Base-by-base conservation (phyloP, 164 flowering plant species). In the Magnolia kwangsiensis region DNA sequence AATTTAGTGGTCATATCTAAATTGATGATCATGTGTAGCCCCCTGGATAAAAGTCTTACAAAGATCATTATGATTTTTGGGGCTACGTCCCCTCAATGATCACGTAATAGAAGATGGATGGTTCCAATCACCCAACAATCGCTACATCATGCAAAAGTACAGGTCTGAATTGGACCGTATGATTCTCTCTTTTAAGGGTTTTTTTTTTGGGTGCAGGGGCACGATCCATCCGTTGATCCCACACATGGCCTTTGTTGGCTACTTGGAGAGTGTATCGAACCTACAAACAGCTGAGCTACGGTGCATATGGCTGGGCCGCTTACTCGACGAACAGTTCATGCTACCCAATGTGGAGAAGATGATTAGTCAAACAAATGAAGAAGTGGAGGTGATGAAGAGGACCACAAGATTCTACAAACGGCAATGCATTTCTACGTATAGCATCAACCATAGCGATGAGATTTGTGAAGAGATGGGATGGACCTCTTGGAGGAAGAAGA, bases 391-490 rank as follows among this genome's bases (percentile, higher is more conserved):
- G 3, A 84, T 84, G 88, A 91, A 82, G 84, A 89, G 77, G 70
- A 83, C 92, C 2, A 94, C 96, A 1, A 88, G 97, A 81, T 94
- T 94, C 80, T 94, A 89, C 87, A 92, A 90, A 81, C 87, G 92
- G 78, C 90, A 88, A 49, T 94, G 99, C 88, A 90, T 91, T 69
- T 90, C 98, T 0, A 94, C 97, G 3, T 96, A 79, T 75, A 94
- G 95, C 50, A 96, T 94, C 81, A 90, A 90, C 51, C 97, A 96
- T 61, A 85, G 83, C 27, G 99, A 94, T 71, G 94, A 96, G 55
- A 87, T 96, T 8, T 94, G 96, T 70, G 84, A 89, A 79, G 99
- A 96, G 69, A 94, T 96, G 99, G 98, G 98, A 10, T 90, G 91
- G 95, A 83, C 24, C 7, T 78, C 91, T 13, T 92, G 93, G 95